These are phyloP conservation scores for Eucalyptus pauciflora DNA, from an alignment of 345 rosid genomes.

Conservation along the genomic window DNA sequence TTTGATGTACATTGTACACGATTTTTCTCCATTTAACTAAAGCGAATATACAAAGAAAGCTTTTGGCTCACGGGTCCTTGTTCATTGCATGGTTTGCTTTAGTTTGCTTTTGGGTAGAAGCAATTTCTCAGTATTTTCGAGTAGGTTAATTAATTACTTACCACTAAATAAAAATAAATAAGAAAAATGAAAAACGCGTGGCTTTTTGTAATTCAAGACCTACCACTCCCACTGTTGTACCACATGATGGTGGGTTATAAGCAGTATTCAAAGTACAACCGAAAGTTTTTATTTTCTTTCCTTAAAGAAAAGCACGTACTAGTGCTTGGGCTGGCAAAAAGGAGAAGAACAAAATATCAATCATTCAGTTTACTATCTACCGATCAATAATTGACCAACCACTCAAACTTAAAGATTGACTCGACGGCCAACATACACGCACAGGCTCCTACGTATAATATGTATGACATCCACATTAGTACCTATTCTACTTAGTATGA, in stretches of 20 bases:
- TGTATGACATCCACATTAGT: neutral
- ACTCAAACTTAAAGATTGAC: neutral
- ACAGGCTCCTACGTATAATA: neutral
- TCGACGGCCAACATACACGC: neutral
- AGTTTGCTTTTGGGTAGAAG: neutral
- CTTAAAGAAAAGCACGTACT: neutral
- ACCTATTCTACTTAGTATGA: neutral
- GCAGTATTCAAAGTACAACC: neutral
- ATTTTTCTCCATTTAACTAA: neutral
- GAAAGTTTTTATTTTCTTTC: neutral
- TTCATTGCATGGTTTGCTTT: neutral
- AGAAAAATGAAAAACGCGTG: neutral
- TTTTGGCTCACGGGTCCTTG: neutral
- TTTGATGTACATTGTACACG: neutral
- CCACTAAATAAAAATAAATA: neutral
- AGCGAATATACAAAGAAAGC: neutral
- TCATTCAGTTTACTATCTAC: conserved; percentile 9
- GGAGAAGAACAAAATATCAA: neutral
- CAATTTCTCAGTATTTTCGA: neutral
- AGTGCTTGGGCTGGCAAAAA: neutral
- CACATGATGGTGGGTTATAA: neutral
- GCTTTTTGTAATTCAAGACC: neutral
- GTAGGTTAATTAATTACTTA: neutral
- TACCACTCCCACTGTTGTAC: neutral
- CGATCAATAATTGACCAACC: conserved; percentile 24